Evolutionary conservation across 768 basidiomycete species (phyloP), one percentile per base, ranked within the genome.

Genomic region (Saitozyma sp.): DNA sequence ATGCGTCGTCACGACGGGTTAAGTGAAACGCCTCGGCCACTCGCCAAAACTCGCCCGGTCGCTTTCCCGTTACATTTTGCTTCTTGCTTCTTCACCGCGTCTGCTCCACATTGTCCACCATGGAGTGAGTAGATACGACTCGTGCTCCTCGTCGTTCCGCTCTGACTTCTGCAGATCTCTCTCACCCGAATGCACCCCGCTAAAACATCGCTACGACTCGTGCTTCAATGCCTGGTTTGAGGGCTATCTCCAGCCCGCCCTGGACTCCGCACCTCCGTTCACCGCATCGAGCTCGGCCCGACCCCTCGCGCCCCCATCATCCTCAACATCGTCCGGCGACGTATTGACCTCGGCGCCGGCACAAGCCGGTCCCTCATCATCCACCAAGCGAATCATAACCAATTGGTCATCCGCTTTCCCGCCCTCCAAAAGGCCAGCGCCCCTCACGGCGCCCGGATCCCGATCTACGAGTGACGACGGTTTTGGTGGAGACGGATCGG

Each of bases 221-320:
- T 98, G 94, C 83, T 98, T 98, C 82, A 96, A 96, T 73, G 86
- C 89, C 8, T 97, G 94, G 95, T 93, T 99, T 70, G 93, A 96
- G 79, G 92, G 91, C 10, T 99, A 97, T 78, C 86, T 97, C 20
- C 89, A 92, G 73, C 92, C 92, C 9, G 74, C 73, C 37, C 65
- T 81, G 19, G 73, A 74, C 42, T 63, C 70, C 61, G 29, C 29
- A 29, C 29, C 29, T 29, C 29, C 29, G 29, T 29, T 5, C 29
- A 2, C 29, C 29, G 29, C 29, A 29, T 29, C 29, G 29, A 29
- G 29, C 29, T 29, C 29, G 29, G 2, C 29, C 29, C 29, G 29
- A 29, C 29, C 29, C 29, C 29, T 29, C 29, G 29, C 29, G 5
- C 2, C 29, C 29, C 2, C 29, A 29, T 29, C 29, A 29, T 29